A percentile compares a stretch with the other conserved stretches of the same genome.
These are phyloP conservation scores for Cercospora sojina DNA, from an alignment of 2,329 filamentous ascomycete species.

Conservation along the genomic window DNA sequence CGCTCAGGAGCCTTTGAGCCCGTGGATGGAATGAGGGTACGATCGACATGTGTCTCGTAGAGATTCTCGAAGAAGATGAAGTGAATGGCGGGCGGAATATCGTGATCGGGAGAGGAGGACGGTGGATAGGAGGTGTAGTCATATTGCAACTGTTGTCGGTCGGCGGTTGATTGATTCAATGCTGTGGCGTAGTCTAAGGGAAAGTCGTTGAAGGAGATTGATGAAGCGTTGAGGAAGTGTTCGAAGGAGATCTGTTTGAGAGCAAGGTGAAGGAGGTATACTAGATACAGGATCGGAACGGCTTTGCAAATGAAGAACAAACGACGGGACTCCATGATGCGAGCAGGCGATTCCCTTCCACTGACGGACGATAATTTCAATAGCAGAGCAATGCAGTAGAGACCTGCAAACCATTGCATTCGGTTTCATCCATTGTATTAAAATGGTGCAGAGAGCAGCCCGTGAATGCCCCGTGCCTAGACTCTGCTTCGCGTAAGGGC, in stretches of 20 bases:
- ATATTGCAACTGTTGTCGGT: not conserved
- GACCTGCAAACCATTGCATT: not conserved
- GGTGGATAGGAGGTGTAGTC: conserved; percentile 9
- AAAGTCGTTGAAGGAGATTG: conserved; percentile 22
- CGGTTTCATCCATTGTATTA: too few species aligned
- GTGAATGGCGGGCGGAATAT: conserved; percentile 25
- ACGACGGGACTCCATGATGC: not conserved
- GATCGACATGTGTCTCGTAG: conserved; percentile 19
- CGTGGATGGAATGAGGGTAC: conserved; percentile 15
- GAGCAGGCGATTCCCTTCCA: too few species aligned
- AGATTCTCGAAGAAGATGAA: conserved; percentile 30
- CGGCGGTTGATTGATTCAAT: not conserved
- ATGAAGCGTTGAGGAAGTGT: conserved; percentile 13
- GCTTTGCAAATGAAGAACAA: not conserved
- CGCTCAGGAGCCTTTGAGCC: conserved; percentile 24
- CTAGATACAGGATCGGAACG: not conserved
- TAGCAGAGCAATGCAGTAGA: not conserved
- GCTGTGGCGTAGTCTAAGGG: conserved; percentile 13
- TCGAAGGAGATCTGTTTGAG: conserved; percentile 17
- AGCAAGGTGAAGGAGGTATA: conserved; percentile 3
- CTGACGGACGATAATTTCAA: too few species aligned
- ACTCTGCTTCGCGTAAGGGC: not conserved
- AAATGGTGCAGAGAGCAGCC: not conserved
- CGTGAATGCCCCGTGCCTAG: not conserved
- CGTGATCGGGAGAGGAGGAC: not conserved